Percentiles rank a stretch among this genome's conserved stretches.
Conservation (phyloP, 192 early-diverging fungal species). For the Chytriomyces sp. region DNA sequence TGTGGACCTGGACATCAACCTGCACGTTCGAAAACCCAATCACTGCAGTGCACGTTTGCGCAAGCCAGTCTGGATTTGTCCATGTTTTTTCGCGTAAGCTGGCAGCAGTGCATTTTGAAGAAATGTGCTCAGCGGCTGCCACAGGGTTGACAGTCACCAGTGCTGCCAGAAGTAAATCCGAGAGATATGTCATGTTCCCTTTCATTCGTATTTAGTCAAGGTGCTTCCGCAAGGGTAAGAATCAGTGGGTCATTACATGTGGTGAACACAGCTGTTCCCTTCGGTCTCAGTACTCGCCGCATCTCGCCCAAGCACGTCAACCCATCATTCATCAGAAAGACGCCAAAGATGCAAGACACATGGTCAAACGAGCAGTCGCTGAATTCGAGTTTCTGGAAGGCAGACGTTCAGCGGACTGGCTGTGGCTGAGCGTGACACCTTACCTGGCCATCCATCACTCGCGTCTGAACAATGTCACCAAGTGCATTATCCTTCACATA, state of each 20-base stretch:
- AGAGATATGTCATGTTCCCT: constrained; percentile 13
- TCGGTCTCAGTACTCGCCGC: constrained; percentile 23
- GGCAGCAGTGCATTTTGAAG: constrained; percentile 3
- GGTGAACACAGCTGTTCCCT: constrained; percentile 23
- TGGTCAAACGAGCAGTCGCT: constrained; percentile 8
- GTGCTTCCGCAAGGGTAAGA: neutral
- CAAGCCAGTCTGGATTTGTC: constrained; percentile 15
- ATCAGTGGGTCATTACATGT: neutral
- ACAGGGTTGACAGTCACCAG: constrained; percentile 3
- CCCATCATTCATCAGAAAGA: constrained; percentile 30
- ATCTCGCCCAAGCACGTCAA: constrained; percentile 23
- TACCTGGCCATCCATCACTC: constrained; percentile 1
- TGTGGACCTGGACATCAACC: neutral
- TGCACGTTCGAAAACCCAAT: neutral
- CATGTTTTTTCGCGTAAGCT: neutral
- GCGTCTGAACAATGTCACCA: neutral
- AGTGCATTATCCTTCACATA: neutral
- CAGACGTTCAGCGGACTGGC: no score
- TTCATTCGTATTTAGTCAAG: neutral
- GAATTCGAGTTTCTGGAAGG: constrained; percentile 9
- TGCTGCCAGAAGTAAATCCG: neutral
- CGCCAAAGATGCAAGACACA: constrained; percentile 16
- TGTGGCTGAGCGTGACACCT: neutral
- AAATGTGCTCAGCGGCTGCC: neutral
- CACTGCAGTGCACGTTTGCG: neutral